Conservation (phyloP, 2,329 filamentous ascomycete genomes). For the Paraphoma sp. region DNA sequence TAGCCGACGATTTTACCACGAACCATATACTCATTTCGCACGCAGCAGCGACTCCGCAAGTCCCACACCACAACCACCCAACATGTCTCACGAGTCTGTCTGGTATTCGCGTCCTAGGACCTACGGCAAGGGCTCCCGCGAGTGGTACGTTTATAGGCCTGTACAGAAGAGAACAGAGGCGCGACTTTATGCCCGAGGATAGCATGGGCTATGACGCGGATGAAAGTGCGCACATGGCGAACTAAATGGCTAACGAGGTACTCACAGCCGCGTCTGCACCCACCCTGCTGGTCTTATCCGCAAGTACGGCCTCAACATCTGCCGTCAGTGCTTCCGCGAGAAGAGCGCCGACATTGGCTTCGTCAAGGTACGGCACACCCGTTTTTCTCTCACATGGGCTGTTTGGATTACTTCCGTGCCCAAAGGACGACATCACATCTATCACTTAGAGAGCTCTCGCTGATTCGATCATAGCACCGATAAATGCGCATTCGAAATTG, state of each 20-base stretch:
- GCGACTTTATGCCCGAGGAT: not conserved
- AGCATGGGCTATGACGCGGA: not conserved
- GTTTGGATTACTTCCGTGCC: too few relatives aligned
- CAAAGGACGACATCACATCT: not conserved
- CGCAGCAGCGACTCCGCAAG: conserved; percentile 31
- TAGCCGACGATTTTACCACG: not conserved
- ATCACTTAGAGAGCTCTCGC: not conserved
- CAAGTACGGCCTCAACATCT: conserved; percentile 96
- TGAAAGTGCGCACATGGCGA: conserved; percentile 1
- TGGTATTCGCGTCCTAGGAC: conserved; percentile 98
- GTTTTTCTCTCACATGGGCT: not conserved
- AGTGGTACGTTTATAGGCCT: conserved; percentile 72
- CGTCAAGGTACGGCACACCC: conserved; percentile 62
- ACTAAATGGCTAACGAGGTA: conserved; percentile 35
- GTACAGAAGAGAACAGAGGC: not conserved
- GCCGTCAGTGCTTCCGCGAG: conserved; percentile 75
- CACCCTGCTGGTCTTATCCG: conserved; percentile 99
- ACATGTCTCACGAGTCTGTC: conserved; percentile 91
- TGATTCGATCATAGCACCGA: conserved; percentile 40
- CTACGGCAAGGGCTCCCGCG: conserved; percentile 95
- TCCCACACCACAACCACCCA: conserved; percentile 54
- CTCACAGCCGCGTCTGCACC: conserved; percentile 78
- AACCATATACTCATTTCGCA: conserved; percentile 16
- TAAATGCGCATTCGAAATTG: conserved; percentile 34
- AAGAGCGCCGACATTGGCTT: conserved; percentile 73